Percentiles rank a stretch among this genome's conserved stretches.
These are phyloP conservation scores for Fusarium circinatum DNA, from an alignment of 2,329 filamentous ascomycete genomes.

Conservation along the genomic window DNA sequence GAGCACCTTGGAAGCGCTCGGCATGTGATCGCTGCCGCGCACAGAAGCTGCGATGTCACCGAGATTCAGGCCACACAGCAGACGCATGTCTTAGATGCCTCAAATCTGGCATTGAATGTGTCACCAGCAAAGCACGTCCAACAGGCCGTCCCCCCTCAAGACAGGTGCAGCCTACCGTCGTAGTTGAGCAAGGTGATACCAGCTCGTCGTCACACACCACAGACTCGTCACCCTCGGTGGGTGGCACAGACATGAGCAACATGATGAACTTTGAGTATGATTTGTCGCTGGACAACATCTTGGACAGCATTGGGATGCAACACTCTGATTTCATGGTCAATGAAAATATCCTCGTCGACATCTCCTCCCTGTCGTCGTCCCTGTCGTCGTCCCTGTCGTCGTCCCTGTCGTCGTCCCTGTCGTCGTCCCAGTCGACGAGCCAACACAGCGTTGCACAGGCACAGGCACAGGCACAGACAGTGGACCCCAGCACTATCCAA, in stretches of 20 bases:
- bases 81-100: slow-evolving; percentile 2
- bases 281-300: background rate
- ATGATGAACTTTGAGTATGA: slow-evolving; percentile 1
- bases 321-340: background rate
- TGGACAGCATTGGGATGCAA: background rate
- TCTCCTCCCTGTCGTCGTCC: background rate
- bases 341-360: background rate
- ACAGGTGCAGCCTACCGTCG: background rate
- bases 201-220: slow-evolving; percentile 1
- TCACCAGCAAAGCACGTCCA: background rate
- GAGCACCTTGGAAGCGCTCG: slow-evolving; percentile 1
- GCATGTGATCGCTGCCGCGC: background rate
- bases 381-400: background rate
- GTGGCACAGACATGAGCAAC: background rate
- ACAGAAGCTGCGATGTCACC: background rate
- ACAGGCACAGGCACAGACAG: background rate
- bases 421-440: background rate
- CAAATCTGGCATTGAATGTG: background rate
- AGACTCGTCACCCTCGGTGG: background rate
- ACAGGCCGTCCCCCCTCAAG: background rate
- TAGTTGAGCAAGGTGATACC: background rate
- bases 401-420: background rate
- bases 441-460: background rate
- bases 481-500: background rate
- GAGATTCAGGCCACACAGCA: background rate